phyloP scores from a whole-genome alignment of 2,329 filamentous ascomycete genomes.

The Diaporthe destruens region DNA sequence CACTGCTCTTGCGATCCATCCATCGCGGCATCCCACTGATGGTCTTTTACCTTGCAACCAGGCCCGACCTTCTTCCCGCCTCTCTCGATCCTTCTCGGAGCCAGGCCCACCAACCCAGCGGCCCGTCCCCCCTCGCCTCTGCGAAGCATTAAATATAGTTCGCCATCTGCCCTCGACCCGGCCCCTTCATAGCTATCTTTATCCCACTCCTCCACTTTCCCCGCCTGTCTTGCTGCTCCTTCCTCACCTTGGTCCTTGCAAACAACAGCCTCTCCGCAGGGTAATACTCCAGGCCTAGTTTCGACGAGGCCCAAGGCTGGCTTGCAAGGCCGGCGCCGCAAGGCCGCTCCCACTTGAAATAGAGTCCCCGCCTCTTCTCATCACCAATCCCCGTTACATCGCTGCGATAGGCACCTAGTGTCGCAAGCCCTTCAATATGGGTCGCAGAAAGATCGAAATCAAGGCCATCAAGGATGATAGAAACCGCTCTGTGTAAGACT shows the following conservation, averaged over 20 bases:
- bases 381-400: conserved; percentile 35
- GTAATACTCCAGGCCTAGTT: conserved; percentile 35
- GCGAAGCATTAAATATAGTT: conserved; percentile 29
- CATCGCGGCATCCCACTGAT: conserved; percentile 12
- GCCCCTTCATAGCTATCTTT: conserved; percentile 37
- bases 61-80: conserved; percentile 1
- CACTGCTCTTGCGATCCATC: conserved; percentile 29
- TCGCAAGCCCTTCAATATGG: conserved; percentile 72
- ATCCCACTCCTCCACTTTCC: conserved; percentile 33
- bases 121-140: conserved; percentile 12
- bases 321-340: conserved; percentile 40
- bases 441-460: conserved; percentile 99
- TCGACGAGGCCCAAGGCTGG: conserved; percentile 36
- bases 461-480: conserved; percentile 99
- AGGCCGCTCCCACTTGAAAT: conserved; percentile 39
- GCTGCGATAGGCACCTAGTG: conserved; percentile 18
- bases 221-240: conserved; percentile 11
- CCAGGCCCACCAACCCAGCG: conserved; percentile 4
- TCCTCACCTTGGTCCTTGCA: conserved; percentile 6
- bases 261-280: conserved; percentile 14
- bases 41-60: background rate
- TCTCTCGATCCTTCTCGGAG: conserved; percentile 17
- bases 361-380: conserved; percentile 34
- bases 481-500: conserved; percentile 92
- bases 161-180: conserved; percentile 21